Evolutionary conservation across 768 basidiomycete species (phyloP), one percentile per base, ranked within the genome.

Genomic region (Pholiota conissans): DNA sequence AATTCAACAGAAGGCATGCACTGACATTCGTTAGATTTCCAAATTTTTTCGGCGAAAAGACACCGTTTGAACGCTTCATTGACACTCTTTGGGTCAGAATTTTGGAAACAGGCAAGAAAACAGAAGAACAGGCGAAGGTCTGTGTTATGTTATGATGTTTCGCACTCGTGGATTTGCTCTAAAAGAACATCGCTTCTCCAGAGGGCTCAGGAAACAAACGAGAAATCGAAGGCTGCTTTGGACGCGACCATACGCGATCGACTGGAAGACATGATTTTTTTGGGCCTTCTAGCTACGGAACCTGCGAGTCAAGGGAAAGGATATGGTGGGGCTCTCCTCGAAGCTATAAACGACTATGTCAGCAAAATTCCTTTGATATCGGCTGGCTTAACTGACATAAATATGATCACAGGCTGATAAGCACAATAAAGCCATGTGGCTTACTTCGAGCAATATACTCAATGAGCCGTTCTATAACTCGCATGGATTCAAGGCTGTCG

Each of bases 281-380:
- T 75, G 8, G 62, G 68, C n/a, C 42, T 67, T 7, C 49, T 76
- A 22, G 67, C 65, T 46, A 72, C 71, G 9, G 68, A 65, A 16
- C 71, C 68, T 1, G 52, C 29, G 10, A 34, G 55, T 40, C 73
- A 72, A 56, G 65, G 71, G 3, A 62, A 56, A 14, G 73, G 75
- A 0, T 72, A 71, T 49, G 74, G 70, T 9, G 58, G 66, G 13
- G 67, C 69, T 22, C 61, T 76, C 9, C 49, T 76, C 7, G 62
- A 71, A 11, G 54, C 67, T 0, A 50, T 68, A 13, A 66, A 62
- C 5, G 52, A 61, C 3, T 35, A 63, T 42, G 74, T 74, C 42
- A 53, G 65, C 35, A 28, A 9, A 47, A 14, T 4, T 30, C 56
- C 22, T 11, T 24, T 20, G 24, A 22, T 24, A n/a, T 2, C 3